Evolutionary conservation across 192 early-diverging fungal genomes (phyloP), one percentile per base, ranked within the genome.

Genomic region (Podochytrium sp.): DNA sequence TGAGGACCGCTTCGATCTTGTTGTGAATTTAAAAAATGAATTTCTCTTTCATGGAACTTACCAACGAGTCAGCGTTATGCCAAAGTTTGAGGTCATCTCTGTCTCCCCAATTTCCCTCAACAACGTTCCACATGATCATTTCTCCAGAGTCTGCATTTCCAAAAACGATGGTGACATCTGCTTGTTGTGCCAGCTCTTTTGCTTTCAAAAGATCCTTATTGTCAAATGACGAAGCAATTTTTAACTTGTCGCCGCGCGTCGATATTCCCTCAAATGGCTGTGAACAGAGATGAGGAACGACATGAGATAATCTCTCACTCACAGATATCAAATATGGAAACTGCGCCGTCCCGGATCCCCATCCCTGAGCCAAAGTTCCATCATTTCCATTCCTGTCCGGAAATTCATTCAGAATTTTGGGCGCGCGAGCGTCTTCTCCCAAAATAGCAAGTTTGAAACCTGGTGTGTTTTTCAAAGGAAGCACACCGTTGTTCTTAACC

Each of bases 41-140:
- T 23, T 7, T 14, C 16, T 32, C 51, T 32, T 56, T 52, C 12
- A 14, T n/a, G 23, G 30, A 0, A 67, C 1, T 61, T 38, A 73
- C 66, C 33, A 88, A 53, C 18, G 65, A 69, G 55, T 89, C 76
- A 10, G 73, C 83, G 41, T 79, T 66, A 40, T 87, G 57, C 84
- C 84, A 88, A 4, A 88, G 58, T 12, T 60, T 65, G 10, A 88
- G 62, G 47, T 89, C 57, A n/a, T 76, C 65, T 32, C 86, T 52
- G 43, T 88, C 86, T 4, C 85, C 87, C 32, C 27, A 25, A 55
- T 75, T 66, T 30, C 40, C 39, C 29, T 71, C 64, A 0, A 80
- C 78, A 5, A 43, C 59, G 29, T 25, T 5, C 42, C 40, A 29
- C 30, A 68, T 42, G 32, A 32, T 37, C 16, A 14, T 42, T 50